Percentiles rank a stretch among this genome's conserved stretches.
These are phyloP conservation scores for Saccharomyces mikatae DNA, from an alignment of 805 yeast genomes.

Conservation along the genomic window DNA sequence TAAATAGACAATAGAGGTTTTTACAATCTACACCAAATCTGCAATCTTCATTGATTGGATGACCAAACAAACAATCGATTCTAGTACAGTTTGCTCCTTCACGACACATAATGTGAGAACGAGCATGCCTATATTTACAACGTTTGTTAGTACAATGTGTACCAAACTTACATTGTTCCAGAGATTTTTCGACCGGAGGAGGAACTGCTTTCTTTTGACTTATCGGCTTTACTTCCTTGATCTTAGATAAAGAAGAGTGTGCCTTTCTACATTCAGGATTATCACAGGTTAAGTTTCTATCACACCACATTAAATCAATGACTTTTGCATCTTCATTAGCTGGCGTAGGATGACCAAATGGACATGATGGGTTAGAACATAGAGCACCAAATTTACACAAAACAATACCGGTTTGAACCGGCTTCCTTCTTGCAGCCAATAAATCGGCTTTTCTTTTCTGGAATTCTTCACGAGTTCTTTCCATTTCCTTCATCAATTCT, in stretches of 20 bases:
- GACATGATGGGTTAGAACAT: slow-evolving; percentile 74
- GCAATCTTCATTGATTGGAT: slow-evolving; percentile 73
- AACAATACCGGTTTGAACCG: slow-evolving; percentile 42
- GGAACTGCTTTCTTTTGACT: slow-evolving; percentile 21
- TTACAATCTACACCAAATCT: slow-evolving; percentile 71
- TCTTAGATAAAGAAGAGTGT: slow-evolving; percentile 68
- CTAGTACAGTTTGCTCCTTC: slow-evolving; percentile 73
- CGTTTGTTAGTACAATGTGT: slow-evolving; percentile 63
- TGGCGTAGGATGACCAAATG: slow-evolving; percentile 89
- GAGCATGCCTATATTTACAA: slow-evolving; percentile 83
- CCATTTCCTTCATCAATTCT: slow-evolving; percentile 59
- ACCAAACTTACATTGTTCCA: slow-evolving; percentile 82
- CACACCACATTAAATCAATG: slow-evolving; percentile 65
- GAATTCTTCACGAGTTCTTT: slow-evolving; percentile 48
- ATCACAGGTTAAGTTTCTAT: slow-evolving; percentile 55
- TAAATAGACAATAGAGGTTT: slow-evolving; percentile 61
- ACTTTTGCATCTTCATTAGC: slow-evolving; percentile 70
- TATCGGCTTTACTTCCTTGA: slow-evolving; percentile 32
- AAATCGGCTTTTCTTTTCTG: slow-evolving; percentile 36
- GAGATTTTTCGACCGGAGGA: slow-evolving; percentile 39
- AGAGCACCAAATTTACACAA: slow-evolving; percentile 69
- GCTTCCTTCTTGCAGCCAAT: slow-evolving; percentile 30
- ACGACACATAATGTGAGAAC: slow-evolving; percentile 65
- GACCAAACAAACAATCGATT: slow-evolving; percentile 74
- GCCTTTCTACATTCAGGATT: slow-evolving; percentile 61